phyloP scores from a whole-genome alignment of 1,284 basidiomycete species.

The Caloboletus inedulis region DNA sequence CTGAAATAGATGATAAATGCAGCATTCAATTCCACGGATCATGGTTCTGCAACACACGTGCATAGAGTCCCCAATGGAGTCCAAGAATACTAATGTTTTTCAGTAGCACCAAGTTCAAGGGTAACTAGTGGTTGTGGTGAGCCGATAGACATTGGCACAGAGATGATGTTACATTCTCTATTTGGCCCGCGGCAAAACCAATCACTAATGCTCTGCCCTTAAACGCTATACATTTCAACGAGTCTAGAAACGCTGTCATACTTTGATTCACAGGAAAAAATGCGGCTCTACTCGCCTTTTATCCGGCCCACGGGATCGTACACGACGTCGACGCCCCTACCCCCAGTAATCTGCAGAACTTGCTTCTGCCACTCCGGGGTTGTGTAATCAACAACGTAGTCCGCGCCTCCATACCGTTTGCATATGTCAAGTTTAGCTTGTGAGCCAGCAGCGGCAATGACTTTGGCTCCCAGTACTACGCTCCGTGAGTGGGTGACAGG shows the following conservation, averaged over 20 bases:
- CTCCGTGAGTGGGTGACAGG: slow-evolving; percentile 12
- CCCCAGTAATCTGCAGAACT: slow-evolving; percentile 69
- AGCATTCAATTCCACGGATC: not conserved
- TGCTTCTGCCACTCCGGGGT: slow-evolving; percentile 71
- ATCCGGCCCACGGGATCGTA: slow-evolving; percentile 88
- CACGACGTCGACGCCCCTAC: slow-evolving; percentile 84
- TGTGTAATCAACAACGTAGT: slow-evolving; percentile 67
- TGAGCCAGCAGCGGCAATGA: slow-evolving; percentile 78
- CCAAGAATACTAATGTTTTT: slow-evolving; percentile 86
- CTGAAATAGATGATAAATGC: slow-evolving; percentile 36
- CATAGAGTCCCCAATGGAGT: slow-evolving; percentile 84
- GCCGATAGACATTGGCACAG: not conserved
- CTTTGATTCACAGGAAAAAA: not conserved
- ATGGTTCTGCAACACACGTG: slow-evolving; percentile 42
- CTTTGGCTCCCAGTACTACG: slow-evolving; percentile 69
- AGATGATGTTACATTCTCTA: slow-evolving; percentile 72
- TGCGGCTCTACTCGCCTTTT: slow-evolving; percentile 45
- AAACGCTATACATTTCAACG: slow-evolving; percentile 90
- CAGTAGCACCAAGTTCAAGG: slow-evolving; percentile 83
- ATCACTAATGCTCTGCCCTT: slow-evolving; percentile 90
- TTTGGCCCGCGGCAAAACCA: slow-evolving; percentile 85
- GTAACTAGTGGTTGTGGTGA: slow-evolving; percentile 49
- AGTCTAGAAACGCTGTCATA: slow-evolving; percentile 40
- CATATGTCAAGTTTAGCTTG: slow-evolving; percentile 66
- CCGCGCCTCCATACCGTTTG: slow-evolving; percentile 67